Percentiles rank a stretch among this genome's conserved stretches.
Evolutionary conservation across 805 yeast genomes (phyloP).

Genomic region (Candida michaelii): DNA sequence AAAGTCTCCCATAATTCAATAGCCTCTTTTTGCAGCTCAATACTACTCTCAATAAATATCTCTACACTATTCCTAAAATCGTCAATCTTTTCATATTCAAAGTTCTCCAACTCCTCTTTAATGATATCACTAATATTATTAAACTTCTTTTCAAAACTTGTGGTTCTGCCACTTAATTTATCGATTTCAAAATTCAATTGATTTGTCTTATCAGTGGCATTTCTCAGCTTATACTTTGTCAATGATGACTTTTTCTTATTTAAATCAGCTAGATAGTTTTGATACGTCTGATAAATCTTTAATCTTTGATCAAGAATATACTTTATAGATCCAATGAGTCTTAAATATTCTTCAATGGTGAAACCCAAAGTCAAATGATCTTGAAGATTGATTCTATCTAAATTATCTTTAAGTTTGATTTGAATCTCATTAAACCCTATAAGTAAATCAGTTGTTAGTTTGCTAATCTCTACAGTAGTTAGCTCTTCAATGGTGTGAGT

Average conservation of each 20-base stretch:
- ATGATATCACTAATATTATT: conserved; percentile 65
- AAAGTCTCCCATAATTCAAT: conserved; percentile 89
- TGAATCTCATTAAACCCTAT: conserved; percentile 73
- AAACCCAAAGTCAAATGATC: conserved; percentile 85
- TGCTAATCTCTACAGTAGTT: conserved; percentile 73
- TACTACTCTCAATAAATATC: conserved; percentile 83
- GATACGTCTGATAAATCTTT: conserved; percentile 44
- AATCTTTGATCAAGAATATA: conserved; percentile 73
- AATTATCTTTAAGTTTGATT: conserved; percentile 63
- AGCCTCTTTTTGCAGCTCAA: conserved; percentile 90
- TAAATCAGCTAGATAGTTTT: conserved; percentile 46
- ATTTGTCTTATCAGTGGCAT: conserved; percentile 63
- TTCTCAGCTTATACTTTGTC: conserved; percentile 45
- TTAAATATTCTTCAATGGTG: conserved; percentile 82
- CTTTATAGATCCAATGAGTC: conserved; percentile 73
- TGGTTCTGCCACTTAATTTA: conserved; percentile 52
- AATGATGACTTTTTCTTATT: conserved; percentile 46
- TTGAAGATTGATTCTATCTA: conserved; percentile 77
- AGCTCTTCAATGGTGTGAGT: conserved; percentile 52
- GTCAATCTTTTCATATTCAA: conserved; percentile 72
- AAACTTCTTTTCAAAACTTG: conserved; percentile 56
- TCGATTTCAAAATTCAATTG: conserved; percentile 59
- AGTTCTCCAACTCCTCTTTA: conserved; percentile 61
- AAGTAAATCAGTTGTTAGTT: conserved; percentile 61
- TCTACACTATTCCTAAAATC: conserved; percentile 91